Evolutionary conservation across 306 rosid genomes (phyloP), one percentile per base, ranked within the genome.

Genomic region (Elaeagnus macrophylla): DNA sequence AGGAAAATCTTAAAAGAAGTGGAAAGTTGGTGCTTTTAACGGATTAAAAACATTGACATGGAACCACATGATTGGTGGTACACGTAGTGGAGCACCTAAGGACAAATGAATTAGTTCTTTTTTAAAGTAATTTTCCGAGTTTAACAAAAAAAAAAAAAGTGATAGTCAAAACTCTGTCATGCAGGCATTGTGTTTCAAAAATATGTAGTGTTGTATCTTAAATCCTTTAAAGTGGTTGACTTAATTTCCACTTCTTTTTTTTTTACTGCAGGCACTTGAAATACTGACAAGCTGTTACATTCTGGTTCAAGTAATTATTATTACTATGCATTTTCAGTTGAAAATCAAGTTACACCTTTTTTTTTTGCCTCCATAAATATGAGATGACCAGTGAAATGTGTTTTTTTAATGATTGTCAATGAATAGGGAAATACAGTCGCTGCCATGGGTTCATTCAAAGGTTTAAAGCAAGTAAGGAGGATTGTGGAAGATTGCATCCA

Each of bases 391-490:
- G 17, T 50, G 46, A 11, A 62, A 54, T 60, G 47, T 9, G 49
- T 64, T 50, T 17, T 40, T 48, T 19, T 44, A 55, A 58, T 18
- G 12, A 39, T 67, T 36, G 50, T 51, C 37, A 69, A 70, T 65
- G 37, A 43, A 45, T 60, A 90, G 97, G 97, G 97, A 53, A 84
- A 78, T 59, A 79, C 97, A 0, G 95, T 86, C 72, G 64, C 94
- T 37, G 84, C 89, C 14, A 83, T 86, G 94, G 97, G 97, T 65
- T 77, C 94, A 39, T 83, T 81, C 68, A 86, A 81, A 75, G 95
- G 95, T 50, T 75, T 90, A 59, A 90, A 90, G 77, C 85, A 76
- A 78, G 79, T 86, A 19, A 77, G 95, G 76, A 80, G 73, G 75
- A 71, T 90, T 47, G 89, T 90, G 59, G 95, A 90, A 67, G 97